Evolutionary conservation across 306 rosid species (phyloP), one percentile per base, ranked within the genome.

Genomic region (Clitoria ternatea): DNA sequence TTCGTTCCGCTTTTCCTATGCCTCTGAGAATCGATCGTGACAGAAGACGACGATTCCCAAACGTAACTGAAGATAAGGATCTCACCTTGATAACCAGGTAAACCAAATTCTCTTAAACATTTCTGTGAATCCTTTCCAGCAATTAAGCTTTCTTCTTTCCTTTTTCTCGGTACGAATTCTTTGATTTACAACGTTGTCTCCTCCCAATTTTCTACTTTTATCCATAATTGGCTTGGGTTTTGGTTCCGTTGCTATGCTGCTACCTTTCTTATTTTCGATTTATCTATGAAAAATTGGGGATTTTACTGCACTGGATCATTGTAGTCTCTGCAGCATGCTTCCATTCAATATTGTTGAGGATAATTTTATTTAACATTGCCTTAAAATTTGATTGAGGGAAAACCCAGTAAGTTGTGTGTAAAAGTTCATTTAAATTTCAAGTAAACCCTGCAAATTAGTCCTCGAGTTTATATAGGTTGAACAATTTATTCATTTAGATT

Each of bases 81-180:
- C 5, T 26, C 17, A 13, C 6, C 0, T 23, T 23, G n/a, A n/a
- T n/a, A n/a, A n/a, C n/a, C n/a, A n/a, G n/a, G n/a, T n/a, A n/a
- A n/a, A n/a, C n/a, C n/a, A n/a, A n/a, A n/a, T n/a, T n/a, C n/a
- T n/a, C n/a, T n/a, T n/a, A n/a, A n/a, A 0, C 3, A 13, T 0
- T 45, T 78, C 26, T 14, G 27, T 45, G 54, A 77, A 47, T 65
- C 74, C 54, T 35, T 71, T 14, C 56, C 43, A 43, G 8, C 35
- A 49, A 61, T 69, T 59, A 32, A 6, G 20, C 1, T 4, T 10
- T 53, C 23, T 12, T 5, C 59, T 15, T 29, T 49, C 72, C 67
- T 65, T 57, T 81, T 57, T 81, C 69, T 63, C 60, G 82, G 75
- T 47, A 13, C 32, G 33, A 29, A 29, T 7, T 15, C 32, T 12